phyloP scores from a whole-genome alignment of 805 yeast genomes.

The Lipomyces orientalis region DNA sequence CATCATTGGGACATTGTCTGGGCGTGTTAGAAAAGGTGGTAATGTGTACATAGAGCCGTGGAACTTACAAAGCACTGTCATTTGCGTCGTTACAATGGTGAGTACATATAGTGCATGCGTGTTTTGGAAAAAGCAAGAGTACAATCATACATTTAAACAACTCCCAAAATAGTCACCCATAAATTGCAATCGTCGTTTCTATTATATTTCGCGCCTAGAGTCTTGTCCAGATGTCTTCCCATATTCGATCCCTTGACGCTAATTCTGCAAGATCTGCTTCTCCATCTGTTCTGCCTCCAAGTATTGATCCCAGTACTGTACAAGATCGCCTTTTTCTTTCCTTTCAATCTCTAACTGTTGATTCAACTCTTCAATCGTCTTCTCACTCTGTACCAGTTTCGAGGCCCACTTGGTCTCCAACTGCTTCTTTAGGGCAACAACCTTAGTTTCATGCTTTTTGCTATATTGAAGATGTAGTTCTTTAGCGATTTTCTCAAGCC shows the following conservation, averaged over 20 bases:
- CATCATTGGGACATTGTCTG: not conserved
- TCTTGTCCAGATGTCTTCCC: not conserved
- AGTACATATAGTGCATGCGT: not conserved
- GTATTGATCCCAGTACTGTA: constrained; percentile 31
- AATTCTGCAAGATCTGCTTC: not conserved
- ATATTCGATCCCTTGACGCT: not conserved
- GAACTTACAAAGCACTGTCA: not conserved
- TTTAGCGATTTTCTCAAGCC: constrained; percentile 33
- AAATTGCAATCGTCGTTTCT: not conserved
- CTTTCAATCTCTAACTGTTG: constrained; percentile 26
- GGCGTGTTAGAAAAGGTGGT: not conserved
- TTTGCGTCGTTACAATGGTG: not conserved
- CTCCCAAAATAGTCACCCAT: not conserved
- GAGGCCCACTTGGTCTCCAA: constrained; percentile 27
- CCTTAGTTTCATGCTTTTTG: constrained; percentile 32
- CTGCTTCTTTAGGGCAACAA: constrained; percentile 28
- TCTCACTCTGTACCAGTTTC: constrained; percentile 16
- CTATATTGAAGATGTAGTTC: constrained; percentile 34
- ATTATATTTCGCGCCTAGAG: not conserved
- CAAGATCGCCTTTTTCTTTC: constrained; percentile 34
- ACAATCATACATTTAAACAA: not conserved
- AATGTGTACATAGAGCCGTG: not conserved
- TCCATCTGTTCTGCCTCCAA: constrained; percentile 29
- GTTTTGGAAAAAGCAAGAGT: not conserved
- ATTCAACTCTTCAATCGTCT: constrained; percentile 7